Evolutionary conservation across 2,329 filamentous ascomycete species (phyloP).

Genomic region (Colletotrichum neosansevieriae): DNA sequence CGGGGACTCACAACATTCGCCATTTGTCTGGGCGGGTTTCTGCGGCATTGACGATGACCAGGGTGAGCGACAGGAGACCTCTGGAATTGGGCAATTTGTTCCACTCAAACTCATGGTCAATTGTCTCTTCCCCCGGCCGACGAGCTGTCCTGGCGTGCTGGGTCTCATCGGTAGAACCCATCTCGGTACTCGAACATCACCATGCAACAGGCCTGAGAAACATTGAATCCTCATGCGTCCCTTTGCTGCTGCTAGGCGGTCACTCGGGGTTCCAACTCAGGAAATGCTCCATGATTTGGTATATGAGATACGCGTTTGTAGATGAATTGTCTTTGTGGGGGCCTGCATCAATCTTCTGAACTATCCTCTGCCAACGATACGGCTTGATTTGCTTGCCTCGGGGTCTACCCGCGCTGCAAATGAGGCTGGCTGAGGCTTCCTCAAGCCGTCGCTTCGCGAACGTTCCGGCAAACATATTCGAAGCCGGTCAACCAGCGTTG

Average conservation of each 20-base stretch:
- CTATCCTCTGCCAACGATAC: constrained; percentile 21
- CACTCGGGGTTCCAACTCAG: not conserved
- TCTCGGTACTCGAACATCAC: constrained; percentile 10
- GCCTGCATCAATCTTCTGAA: constrained; percentile 17
- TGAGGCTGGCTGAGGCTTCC: constrained; percentile 18
- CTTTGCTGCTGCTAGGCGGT: not conserved
- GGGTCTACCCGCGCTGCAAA: constrained; percentile 7
- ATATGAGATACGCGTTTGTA: constrained; percentile 20
- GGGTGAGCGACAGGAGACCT: constrained; percentile 29
- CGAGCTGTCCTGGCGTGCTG: constrained; percentile 30
- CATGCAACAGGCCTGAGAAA: constrained; percentile 1
- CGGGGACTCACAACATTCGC: constrained; percentile 6
- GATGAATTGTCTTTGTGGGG: constrained; percentile 39
- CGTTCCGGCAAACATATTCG: constrained; percentile 23
- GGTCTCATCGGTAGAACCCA: constrained; percentile 30
- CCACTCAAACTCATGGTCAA: constrained; percentile 34
- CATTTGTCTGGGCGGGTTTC: constrained; percentile 36
- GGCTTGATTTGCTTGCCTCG: constrained; percentile 7
- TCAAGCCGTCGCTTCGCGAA: constrained; percentile 9
- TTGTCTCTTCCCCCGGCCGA: constrained; percentile 36
- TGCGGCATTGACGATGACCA: constrained; percentile 31
- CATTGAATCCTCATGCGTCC: not conserved
- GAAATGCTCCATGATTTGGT: constrained; percentile 13
- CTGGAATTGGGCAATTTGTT: constrained; percentile 38
- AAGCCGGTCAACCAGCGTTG: constrained; percentile 35